Evolutionary conservation across 345 rosid species (phyloP).

Genomic region (Cardiospermum halicacabum): DNA sequence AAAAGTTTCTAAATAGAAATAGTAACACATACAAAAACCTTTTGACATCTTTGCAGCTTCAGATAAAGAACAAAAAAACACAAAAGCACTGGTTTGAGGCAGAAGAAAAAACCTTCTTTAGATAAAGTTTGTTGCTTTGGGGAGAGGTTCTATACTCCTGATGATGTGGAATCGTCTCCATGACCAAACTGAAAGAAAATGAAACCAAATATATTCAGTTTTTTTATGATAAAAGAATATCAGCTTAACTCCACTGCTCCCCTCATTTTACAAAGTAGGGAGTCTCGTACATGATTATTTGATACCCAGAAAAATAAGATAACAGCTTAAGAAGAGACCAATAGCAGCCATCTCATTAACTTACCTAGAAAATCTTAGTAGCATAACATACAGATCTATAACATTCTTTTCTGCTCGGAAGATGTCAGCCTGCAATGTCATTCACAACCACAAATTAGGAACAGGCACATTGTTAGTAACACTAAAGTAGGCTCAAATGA

Average conservation of each 20-base stretch:
- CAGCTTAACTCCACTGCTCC: neutral
- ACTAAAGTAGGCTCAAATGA: neutral
- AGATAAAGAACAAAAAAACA: neutral
- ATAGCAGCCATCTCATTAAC: conserved; percentile 3
- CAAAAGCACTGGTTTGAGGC: neutral
- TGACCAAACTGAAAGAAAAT: conserved; percentile 64
- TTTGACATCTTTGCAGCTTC: conserved; percentile 11
- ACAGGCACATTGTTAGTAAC: neutral
- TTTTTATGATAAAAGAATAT: conserved; percentile 2
- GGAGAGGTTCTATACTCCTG: conserved; percentile 58
- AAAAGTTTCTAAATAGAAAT: conserved; percentile 50
- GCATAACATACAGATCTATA: conserved; percentile 88
- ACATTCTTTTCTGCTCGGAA: conserved; percentile 86
- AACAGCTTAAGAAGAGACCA: neutral
- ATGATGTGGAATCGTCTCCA: conserved; percentile 91
- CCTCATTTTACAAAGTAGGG: neutral
- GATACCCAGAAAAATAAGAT: neutral
- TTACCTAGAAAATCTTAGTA: conserved; percentile 91
- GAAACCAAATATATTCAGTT: conserved; percentile 13
- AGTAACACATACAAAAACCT: conserved; percentile 19
- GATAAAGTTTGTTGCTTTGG: conserved; percentile 42
- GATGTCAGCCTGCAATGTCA: conserved; percentile 68
- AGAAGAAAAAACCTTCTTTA: conserved; percentile 45
- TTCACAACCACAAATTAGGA: conserved; percentile 1
- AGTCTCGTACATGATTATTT: neutral